Percentiles rank a stretch among this genome's conserved stretches.
Conservation (phyloP, 2,329 filamentous ascomycete species). For the Exophiala sp. region DNA sequence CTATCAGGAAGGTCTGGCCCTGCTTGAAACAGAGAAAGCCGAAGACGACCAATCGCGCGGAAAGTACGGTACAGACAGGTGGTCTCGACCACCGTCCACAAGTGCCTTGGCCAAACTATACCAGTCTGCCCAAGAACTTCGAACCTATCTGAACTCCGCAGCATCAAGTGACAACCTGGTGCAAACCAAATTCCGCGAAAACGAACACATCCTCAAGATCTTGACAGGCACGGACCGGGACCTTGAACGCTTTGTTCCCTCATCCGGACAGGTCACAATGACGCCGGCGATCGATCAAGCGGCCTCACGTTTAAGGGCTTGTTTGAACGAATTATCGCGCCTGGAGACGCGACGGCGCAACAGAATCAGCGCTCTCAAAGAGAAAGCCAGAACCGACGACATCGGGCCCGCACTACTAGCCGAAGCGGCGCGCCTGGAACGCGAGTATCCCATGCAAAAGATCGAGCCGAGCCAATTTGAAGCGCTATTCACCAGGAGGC, state of each 20-base stretch:
- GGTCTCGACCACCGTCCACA: conserved; percentile 68
- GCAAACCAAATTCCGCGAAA: conserved; percentile 71
- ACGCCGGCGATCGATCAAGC: conserved; percentile 77
- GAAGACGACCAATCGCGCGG: conserved; percentile 74
- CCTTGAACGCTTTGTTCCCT: conserved; percentile 85
- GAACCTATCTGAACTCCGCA: conserved; percentile 76
- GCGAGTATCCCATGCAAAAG: conserved; percentile 77
- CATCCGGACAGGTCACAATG: conserved; percentile 72
- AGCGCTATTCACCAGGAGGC: conserved; percentile 76
- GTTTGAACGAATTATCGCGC: conserved; percentile 78
- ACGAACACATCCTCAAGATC: conserved; percentile 70
- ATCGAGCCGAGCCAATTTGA: conserved; percentile 91
- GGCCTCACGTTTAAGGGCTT: conserved; percentile 70
- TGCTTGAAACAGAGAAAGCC: conserved; percentile 73
- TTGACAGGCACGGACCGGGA: conserved; percentile 76
- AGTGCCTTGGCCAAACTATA: conserved; percentile 71
- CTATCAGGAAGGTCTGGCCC: conserved; percentile 77
- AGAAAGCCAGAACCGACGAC: conserved; percentile 81
- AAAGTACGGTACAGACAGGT: conserved; percentile 83
- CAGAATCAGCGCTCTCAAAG: conserved; percentile 72
- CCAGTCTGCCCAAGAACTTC: conserved; percentile 71
- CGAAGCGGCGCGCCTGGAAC: conserved; percentile 80
- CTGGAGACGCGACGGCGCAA: conserved; percentile 77
- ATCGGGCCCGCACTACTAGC: conserved; percentile 76
- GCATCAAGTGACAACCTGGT: conserved; percentile 66